phyloP scores from a whole-genome alignment of 2,329 filamentous ascomycete species.

The Stemphylium lycopersici region DNA sequence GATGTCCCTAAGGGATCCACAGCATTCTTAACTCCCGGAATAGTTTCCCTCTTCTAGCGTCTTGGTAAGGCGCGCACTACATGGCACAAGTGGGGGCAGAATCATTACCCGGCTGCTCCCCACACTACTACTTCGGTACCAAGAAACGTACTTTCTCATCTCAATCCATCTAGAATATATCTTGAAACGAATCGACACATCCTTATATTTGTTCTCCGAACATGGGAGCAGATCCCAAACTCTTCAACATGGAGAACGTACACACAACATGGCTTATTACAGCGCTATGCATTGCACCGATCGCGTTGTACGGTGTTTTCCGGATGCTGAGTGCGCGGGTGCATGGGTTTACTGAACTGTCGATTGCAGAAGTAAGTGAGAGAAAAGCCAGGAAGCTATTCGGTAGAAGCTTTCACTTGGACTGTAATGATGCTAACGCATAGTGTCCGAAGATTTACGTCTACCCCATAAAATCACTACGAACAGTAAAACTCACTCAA shows the following conservation, averaged over 20 bases:
- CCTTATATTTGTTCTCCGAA: no score
- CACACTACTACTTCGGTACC: background rate
- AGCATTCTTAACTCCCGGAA: background rate
- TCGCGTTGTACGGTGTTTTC: constrained; percentile 4
- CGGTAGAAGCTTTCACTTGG: no score
- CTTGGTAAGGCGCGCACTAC: constrained; percentile 3
- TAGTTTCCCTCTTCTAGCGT: background rate
- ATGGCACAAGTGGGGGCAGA: background rate
- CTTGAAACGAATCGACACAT: no score
- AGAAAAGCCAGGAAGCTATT: background rate
- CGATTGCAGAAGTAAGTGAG: constrained; percentile 39
- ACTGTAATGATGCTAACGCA: constrained; percentile 2
- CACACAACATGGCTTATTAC: constrained; percentile 29
- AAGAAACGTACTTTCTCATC: no score
- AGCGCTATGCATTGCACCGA: constrained; percentile 28
- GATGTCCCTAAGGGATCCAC: no score
- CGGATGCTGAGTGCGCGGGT: constrained; percentile 14
- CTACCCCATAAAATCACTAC: constrained; percentile 58
- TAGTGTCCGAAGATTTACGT: constrained; percentile 47
- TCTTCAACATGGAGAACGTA: constrained; percentile 18
- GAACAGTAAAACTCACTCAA: constrained; percentile 46
- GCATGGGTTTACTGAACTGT: constrained; percentile 35
- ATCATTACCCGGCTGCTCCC: background rate
- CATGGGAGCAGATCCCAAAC: no score
- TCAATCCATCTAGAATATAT: no score